Evolutionary conservation across 1,284 basidiomycete genomes (phyloP), one percentile per base, ranked within the genome.

Genomic region (Tilletia horrida): DNA sequence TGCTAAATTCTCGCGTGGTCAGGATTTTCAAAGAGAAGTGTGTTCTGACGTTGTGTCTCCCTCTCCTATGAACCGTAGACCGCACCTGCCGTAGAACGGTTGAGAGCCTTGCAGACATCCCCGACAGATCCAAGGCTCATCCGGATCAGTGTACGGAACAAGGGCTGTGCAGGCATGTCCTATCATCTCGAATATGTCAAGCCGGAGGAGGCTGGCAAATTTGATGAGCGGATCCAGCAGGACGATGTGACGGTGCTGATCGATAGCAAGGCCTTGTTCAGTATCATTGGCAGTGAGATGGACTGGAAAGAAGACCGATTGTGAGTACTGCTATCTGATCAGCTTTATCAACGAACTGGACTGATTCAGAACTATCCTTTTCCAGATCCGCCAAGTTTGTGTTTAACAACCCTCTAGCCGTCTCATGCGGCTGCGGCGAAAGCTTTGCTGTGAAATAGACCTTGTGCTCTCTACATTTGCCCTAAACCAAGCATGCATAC

Each of bases 211-310:
- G 90, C 93, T 0, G 92, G 88, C 2, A 90, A 89, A 83, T 98
- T 98, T 80, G 96, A 99, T 84, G 96, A 98, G 82, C 87, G 96
- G n/a, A 94, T 98, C 40, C 89, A 93, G 83, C 29, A 79, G 63
- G 76, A 78, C 35, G 79, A 76, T 7, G 93, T 97, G 35, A 88
- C 86, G 76, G 95, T 99, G 48, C 85, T 98, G 70, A 93, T 98
- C 81, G 96, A 99, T 84, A 91, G 90, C 82, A 97, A 96, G 83
- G 96, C 96, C 27, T 84, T 99, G 72, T 98, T 99, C 83, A 93
- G 91, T 70, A 96, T 99, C 79, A 97, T 99, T 73, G 96, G 96
- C 50, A 94, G 92, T 81, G 90, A 91, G 85, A 99, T 99, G 96
- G 93, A 96, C 81, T 98, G 96, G 96, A 87, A 90, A 71, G 96